These are phyloP conservation scores for Knoxia roxburghii DNA, from an alignment of 257 asterid genomes.

Conservation along the genomic window DNA sequence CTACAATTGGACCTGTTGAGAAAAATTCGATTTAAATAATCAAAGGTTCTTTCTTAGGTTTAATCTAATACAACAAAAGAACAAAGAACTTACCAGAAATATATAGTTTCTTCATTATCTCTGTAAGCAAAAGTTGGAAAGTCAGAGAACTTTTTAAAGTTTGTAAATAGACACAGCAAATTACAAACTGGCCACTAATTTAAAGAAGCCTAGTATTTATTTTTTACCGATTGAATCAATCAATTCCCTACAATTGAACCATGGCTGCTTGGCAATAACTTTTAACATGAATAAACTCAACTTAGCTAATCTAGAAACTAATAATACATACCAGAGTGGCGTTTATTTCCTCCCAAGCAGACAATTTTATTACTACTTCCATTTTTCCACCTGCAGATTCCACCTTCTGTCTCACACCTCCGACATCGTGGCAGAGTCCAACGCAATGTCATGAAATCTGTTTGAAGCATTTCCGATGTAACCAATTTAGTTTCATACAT, in stretches of 20 bases:
- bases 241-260: no score
- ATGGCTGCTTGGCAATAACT: no score
- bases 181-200: background rate
- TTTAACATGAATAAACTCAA: no score
- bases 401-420: background rate
- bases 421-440: background rate
- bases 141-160: background rate
- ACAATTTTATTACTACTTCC: background rate
- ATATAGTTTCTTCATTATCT: background rate
- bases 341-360: background rate
- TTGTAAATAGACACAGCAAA: background rate
- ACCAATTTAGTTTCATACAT: background rate
- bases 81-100: no score
- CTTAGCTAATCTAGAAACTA: no score
- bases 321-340: constrained; percentile 2
- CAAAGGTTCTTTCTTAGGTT: background rate
- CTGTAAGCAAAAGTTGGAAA: background rate
- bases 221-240: no score
- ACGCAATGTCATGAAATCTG: no score
- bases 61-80: constrained; percentile 3
- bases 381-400: background rate
- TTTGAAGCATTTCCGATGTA: background rate
- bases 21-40: no score
- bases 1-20: background rate
- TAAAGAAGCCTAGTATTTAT: no score